phyloP scores from a whole-genome alignment of 306 rosid species.

The Lupinus albus region DNA sequence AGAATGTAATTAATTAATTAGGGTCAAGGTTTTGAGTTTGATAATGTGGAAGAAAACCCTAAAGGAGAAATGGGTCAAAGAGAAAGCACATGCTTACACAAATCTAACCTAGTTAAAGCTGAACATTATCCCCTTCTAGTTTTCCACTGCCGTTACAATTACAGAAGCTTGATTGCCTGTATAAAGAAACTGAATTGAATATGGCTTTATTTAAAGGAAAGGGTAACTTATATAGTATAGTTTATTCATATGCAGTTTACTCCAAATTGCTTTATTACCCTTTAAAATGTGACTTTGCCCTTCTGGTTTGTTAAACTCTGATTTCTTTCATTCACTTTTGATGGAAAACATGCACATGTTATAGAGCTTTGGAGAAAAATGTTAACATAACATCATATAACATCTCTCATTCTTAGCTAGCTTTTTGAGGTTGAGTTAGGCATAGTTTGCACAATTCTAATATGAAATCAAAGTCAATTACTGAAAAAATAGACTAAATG shows the following conservation, averaged over 20 bases:
- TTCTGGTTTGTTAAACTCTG: neutral
- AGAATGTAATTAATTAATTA: neutral
- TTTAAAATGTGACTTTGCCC: neutral
- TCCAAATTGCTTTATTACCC: neutral
- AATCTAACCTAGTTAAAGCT: conserved; percentile 34
- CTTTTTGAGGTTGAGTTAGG: no score
- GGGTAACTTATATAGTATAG: neutral
- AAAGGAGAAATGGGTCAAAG: conserved; percentile 4
- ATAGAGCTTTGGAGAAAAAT: neutral
- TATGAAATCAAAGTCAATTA: no score
- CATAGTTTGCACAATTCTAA: no score
- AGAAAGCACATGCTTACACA: conserved; percentile 25
- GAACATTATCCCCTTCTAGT: neutral
- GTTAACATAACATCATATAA: no score
- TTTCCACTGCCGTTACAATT: neutral
- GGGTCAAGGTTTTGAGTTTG: conserved; percentile 28
- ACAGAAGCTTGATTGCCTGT: neutral
- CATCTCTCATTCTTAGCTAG: no score
- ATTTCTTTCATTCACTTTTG: neutral
- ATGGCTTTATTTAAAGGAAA: neutral
- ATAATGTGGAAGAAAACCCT: conserved; percentile 23
- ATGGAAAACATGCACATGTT: neutral
- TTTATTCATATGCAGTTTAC: neutral
- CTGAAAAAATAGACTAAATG: neutral
- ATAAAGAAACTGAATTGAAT: conserved; percentile 24